Percentiles rank a stretch among this genome's conserved stretches.
These are phyloP conservation scores for Musa schizocarpa DNA, from an alignment of 176 grass and related monocot genomes.

Conservation along the genomic window DNA sequence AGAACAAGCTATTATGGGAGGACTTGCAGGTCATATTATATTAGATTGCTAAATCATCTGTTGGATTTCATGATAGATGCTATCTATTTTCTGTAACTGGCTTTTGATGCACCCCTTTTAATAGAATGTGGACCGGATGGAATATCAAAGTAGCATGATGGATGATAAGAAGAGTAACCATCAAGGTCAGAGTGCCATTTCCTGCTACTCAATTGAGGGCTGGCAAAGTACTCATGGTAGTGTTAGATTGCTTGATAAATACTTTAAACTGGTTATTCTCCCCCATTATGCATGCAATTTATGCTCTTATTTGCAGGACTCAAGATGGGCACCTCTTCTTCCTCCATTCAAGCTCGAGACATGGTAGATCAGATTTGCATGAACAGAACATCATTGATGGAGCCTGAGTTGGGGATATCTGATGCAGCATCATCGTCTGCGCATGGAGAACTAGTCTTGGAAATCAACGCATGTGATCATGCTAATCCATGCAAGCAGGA, in stretches of 20 bases:
- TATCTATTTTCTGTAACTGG: not conserved
- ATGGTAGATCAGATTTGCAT: conserved; percentile 33
- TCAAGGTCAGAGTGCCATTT: conserved; percentile 28
- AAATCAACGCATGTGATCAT: conserved; percentile 36
- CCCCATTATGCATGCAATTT: not conserved
- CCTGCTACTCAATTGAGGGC: conserved; percentile 1
- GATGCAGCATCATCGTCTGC: conserved; percentile 41
- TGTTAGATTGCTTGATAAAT: not conserved
- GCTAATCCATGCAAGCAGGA: conserved; percentile 38
- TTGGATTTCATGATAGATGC: not conserved
- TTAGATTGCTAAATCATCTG: not conserved
- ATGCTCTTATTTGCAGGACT: conserved; percentile 34
- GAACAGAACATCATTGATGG: conserved; percentile 32
- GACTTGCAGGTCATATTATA: not conserved
- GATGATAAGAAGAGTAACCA: conserved; percentile 33
- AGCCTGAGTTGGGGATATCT: conserved; percentile 43
- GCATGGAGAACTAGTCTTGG: conserved; percentile 34
- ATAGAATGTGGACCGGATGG: conserved; percentile 33
- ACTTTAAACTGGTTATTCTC: not conserved
- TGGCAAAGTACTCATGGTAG: not conserved
- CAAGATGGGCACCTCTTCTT: conserved; percentile 21
- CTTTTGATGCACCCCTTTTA: conserved; percentile 18
- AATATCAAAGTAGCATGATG: conserved; percentile 3
- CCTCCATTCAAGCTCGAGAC: conserved; percentile 25
- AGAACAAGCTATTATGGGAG: no score